Evolutionary conservation across 192 early-diverging fungal genomes (phyloP).

Genomic region (Endogone sp.): DNA sequence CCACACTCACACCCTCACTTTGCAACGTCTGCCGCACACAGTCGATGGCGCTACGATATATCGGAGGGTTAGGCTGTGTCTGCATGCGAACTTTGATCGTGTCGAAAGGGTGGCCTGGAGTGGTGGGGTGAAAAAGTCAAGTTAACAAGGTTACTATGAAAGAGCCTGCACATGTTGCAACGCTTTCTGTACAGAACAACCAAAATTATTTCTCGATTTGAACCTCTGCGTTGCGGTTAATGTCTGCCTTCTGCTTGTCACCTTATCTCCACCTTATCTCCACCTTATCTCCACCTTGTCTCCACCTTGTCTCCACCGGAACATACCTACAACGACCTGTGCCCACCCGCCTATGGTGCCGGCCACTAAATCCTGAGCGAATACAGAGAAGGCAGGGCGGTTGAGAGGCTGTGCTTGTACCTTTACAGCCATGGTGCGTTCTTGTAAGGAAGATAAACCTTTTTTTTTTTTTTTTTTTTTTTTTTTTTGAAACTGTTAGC

Average conservation of each 20-base stretch:
- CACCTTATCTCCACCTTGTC: too few species aligned
- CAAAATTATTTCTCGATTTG: too few species aligned
- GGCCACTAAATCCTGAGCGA: slow-evolving; percentile 49
- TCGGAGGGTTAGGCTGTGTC: slow-evolving; percentile 60
- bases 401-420: not conserved
- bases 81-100: slow-evolving; percentile 94
- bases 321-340: slow-evolving; percentile 62
- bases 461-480: too few species aligned
- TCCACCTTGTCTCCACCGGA: too few species aligned
- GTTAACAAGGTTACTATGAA: not conserved
- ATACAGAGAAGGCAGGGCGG: slow-evolving; percentile 29
- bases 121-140: not conserved
- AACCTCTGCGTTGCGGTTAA: too few species aligned
- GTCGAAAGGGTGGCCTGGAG: slow-evolving; percentile 95
- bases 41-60: slow-evolving; percentile 75
- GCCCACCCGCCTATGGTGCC: slow-evolving; percentile 69
- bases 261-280: too few species aligned
- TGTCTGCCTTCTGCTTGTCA: too few species aligned
- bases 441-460: too few species aligned
- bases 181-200: too few species aligned
- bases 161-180: too few species aligned
- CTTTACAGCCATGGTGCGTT: not conserved
- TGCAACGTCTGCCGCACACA: slow-evolving; percentile 74
- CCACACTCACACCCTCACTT: slow-evolving; percentile 61
- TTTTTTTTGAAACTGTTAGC: too few species aligned